Evolutionary conservation across 345 rosid species (phyloP).

Genomic region (Syzygium aromaticum): DNA sequence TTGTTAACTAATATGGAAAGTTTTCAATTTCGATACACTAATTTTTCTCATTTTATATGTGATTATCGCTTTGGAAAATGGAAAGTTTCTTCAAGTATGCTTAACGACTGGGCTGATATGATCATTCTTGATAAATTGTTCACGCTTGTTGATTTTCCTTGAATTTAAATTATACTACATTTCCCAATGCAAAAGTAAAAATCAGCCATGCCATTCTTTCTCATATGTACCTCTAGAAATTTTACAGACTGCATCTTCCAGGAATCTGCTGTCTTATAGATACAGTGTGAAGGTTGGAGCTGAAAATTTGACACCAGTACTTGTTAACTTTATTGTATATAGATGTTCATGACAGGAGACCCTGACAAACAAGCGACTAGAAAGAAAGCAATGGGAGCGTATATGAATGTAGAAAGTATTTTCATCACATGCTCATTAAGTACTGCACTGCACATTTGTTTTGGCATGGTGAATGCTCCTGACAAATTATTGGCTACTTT

Average conservation of each 20-base stretch:
- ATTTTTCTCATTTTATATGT: neutral
- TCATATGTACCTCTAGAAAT: neutral
- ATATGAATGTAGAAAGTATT: neutral
- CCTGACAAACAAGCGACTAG: neutral
- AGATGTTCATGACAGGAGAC: neutral
- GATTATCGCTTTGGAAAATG: neutral
- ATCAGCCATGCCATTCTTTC: neutral
- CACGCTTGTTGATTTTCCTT: neutral
- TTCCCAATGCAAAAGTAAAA: neutral
- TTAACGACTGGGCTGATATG: neutral
- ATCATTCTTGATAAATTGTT: neutral
- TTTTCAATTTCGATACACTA: neutral
- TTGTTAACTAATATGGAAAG: neutral
- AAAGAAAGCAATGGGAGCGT: neutral
- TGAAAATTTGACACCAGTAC: neutral
- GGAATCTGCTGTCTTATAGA: neutral
- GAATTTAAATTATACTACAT: neutral
- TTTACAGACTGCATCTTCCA: neutral
- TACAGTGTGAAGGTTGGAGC: neutral
- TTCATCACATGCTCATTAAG: neutral
- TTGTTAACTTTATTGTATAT: neutral
- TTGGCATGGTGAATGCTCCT: neutral
- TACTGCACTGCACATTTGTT: neutral
- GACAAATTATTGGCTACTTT: conserved; percentile 9
- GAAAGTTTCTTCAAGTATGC: neutral